These are phyloP conservation scores for Vaccinium corymbosum DNA, from an alignment of 148 eudicot genomes.

Conservation along the genomic window DNA sequence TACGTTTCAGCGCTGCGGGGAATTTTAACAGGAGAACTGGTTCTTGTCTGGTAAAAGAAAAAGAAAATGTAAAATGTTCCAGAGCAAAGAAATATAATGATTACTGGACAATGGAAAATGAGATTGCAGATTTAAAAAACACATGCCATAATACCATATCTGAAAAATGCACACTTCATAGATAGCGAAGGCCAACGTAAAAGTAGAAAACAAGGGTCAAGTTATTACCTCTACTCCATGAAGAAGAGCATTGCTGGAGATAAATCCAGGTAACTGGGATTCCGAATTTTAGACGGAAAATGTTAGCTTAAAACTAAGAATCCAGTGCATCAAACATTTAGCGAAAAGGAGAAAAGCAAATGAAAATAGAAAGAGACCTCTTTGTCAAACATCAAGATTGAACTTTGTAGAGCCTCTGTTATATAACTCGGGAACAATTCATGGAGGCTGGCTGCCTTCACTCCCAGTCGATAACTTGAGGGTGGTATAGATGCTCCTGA, in stretches of 20 bases:
- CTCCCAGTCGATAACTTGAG: slow-evolving; percentile 93
- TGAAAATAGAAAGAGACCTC: slow-evolving; percentile 47
- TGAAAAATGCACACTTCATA: no score
- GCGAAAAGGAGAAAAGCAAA: slow-evolving; percentile 6
- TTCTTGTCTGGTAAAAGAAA: slow-evolving; percentile 70
- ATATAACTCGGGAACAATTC: slow-evolving; percentile 69
- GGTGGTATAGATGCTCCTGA: slow-evolving; percentile 62
- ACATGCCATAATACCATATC: no score
- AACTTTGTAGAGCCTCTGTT: slow-evolving; percentile 76
- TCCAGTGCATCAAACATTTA: background rate
- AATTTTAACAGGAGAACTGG: slow-evolving; percentile 91
- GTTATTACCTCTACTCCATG: slow-evolving; percentile 91
- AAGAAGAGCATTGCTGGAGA: slow-evolving; percentile 67
- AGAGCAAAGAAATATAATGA: background rate
- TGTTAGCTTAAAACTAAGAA: background rate
- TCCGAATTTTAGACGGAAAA: slow-evolving; percentile 2
- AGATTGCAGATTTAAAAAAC: background rate
- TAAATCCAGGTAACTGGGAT: slow-evolving; percentile 79
- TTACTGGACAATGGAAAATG: background rate
- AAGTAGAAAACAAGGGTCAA: background rate
- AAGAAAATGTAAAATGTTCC: background rate
- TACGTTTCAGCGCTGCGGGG: slow-evolving; percentile 58
- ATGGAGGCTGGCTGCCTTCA: slow-evolving; percentile 74
- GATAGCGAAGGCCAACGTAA: background rate
- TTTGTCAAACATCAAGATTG: slow-evolving; percentile 66